Evolutionary conservation across 2,329 filamentous ascomycete species (phyloP), one percentile per base, ranked within the genome.

Genomic region (Pseudomassariella vexata): DNA sequence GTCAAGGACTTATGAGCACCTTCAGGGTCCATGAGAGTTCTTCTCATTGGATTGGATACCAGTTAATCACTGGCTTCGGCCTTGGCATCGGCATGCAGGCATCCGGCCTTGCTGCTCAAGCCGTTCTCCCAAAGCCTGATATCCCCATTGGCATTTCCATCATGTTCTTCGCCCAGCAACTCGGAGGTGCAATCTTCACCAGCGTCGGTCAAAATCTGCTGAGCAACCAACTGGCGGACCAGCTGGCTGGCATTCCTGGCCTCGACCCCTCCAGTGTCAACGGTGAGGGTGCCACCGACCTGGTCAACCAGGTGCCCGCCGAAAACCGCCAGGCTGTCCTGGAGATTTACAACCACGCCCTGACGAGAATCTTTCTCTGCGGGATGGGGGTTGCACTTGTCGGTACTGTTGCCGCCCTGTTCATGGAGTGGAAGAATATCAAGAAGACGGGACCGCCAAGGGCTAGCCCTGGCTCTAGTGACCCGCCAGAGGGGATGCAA

Each of bases 371-470:
- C 4, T 80, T 75, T 46, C 70, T 75, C 41, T 72, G 76, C 9
- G 62, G 62, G 9, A 64, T 73, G 24, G 75, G 71, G 1, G 55
- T 74, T 37, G 60, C 63, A 3, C 56, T 60, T 5, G 36, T 73
- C 6, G 67, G 62, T 5, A 60, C 76, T 18, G 34, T 76, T 14
- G 74, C 70, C 3, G 60, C 67, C 0, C 44, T 67, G 8, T 62
- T 64, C 27, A 65, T 80, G 38, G 67, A 79, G 53, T 80, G 75
- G 75, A 75, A 68, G 51, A 71, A 60, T 39, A 67, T 78, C 40
- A 77, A 76, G 59, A 66, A 63, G 32, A 42, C 33, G 6, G 41
- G 46, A n/a, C 46, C 39, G 8, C 34, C 40, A 6, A n/a, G n/a
- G n/a, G n/a, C n/a, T n/a, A n/a, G n/a, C n/a, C n/a, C n/a, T n/a